Percentiles rank a stretch among this genome's conserved stretches.
These are phyloP conservation scores for Cucumis melo DNA, from an alignment of 306 rosid species.

Conservation along the genomic window DNA sequence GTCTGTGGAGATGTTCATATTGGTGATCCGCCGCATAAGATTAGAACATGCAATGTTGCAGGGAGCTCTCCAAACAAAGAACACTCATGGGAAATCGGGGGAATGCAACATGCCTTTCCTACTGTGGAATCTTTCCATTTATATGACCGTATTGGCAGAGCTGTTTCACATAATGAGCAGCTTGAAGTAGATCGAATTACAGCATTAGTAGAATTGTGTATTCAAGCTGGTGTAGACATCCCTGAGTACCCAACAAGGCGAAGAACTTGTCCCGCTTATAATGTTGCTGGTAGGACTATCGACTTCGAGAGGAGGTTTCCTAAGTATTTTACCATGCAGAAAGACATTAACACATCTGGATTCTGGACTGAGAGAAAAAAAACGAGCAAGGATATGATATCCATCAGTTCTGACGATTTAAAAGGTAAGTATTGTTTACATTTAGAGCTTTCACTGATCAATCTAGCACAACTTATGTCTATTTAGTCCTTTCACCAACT, in stretches of 20 bases:
- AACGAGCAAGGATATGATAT: slow-evolving; percentile 4
- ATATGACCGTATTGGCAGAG: slow-evolving; percentile 56
- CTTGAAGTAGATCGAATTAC: slow-evolving; percentile 54
- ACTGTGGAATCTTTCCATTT: slow-evolving; percentile 50
- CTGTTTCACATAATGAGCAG: slow-evolving; percentile 55
- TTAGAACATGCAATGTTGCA: slow-evolving; percentile 49
- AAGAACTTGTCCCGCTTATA: slow-evolving; percentile 48
- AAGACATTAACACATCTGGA: slow-evolving; percentile 35
- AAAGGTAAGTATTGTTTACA: slow-evolving; percentile 21
- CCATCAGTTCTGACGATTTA: slow-evolving; percentile 22
- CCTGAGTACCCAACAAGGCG: slow-evolving; percentile 54
- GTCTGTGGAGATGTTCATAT: slow-evolving; percentile 56
- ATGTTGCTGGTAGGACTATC: slow-evolving; percentile 43
- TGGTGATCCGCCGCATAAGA: slow-evolving; percentile 57
- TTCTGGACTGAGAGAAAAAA: slow-evolving; percentile 33
- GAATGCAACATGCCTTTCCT: slow-evolving; percentile 38
- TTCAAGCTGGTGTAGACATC: slow-evolving; percentile 60
- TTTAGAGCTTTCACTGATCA: not conserved
- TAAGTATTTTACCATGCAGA: slow-evolving; percentile 21
- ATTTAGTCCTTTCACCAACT: not conserved
- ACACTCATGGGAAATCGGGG: slow-evolving; percentile 53
- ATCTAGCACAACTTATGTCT: not conserved
- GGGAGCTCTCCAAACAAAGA: slow-evolving; percentile 51
- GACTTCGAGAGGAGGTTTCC: slow-evolving; percentile 60
- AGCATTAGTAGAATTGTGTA: slow-evolving; percentile 51